Conservation (phyloP, 768 basidiomycete genomes). For the Amanita pseudoporphyria region DNA sequence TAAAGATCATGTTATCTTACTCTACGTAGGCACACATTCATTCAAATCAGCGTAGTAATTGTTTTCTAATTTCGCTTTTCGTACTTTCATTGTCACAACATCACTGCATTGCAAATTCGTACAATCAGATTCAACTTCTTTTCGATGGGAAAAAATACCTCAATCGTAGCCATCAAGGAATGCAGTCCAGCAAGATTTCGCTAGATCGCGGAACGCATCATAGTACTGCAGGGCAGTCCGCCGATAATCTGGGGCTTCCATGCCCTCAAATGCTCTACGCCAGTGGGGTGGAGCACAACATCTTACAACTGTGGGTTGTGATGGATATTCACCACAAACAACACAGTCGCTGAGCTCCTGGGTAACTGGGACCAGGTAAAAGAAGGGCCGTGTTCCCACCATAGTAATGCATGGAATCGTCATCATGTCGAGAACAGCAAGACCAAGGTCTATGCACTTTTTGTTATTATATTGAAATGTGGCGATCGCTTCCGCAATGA, state of each 20-base stretch:
- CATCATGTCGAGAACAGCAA: background rate
- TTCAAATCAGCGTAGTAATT: too few species aligned
- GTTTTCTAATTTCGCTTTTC: too few species aligned
- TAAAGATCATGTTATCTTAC: too few species aligned
- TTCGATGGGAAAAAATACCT: background rate
- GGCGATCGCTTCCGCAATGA: constrained; percentile 2
- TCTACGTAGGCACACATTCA: background rate
- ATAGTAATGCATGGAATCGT: background rate
- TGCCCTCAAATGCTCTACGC: background rate
- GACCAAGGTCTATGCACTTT: background rate
- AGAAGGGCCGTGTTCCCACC: background rate
- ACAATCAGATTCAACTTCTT: background rate
- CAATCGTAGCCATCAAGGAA: constrained; percentile 1
- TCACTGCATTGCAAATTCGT: too few species aligned
- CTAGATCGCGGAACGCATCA: background rate
- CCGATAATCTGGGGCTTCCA: background rate
- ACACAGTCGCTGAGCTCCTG: constrained; percentile 1
- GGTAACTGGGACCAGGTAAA: constrained; percentile 4
- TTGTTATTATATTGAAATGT: background rate
- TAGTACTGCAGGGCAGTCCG: background rate
- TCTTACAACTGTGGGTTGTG: background rate
- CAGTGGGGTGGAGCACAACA: background rate
- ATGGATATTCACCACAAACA: constrained; percentile 4
- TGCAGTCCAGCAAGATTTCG: background rate
- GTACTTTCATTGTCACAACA: too few species aligned